Evolutionary conservation across 2,329 filamentous ascomycete genomes (phyloP).

Genomic region (Venturia carpophila): DNA sequence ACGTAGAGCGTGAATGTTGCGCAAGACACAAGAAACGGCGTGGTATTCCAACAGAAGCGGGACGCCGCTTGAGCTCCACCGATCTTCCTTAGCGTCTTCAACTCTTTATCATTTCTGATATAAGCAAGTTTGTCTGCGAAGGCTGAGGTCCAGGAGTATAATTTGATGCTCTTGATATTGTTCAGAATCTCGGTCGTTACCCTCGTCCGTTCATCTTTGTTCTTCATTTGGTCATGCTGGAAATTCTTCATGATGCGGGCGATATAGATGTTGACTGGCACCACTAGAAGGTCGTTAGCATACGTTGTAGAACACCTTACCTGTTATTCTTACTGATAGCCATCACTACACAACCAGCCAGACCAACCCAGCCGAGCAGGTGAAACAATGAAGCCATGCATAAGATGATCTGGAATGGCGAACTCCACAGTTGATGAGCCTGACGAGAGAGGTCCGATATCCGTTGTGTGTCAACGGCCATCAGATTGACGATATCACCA

Average conservation of each 20-base stretch:
- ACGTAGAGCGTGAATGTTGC: conserved; percentile 16
- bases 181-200: conserved; percentile 16
- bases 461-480: conserved; percentile 15
- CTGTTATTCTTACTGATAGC: background rate
- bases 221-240: conserved; percentile 15
- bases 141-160: conserved; percentile 17
- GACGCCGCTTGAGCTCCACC: conserved; percentile 17
- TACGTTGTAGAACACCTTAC: background rate
- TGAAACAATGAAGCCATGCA: conserved; percentile 16
- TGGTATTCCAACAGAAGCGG: conserved; percentile 17
- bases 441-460: conserved; percentile 15
- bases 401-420: conserved; percentile 16
- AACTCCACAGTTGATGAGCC: conserved; percentile 15
- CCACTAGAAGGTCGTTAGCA: background rate
- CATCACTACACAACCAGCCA: conserved; percentile 14
- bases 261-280: conserved; percentile 14
- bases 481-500: conserved; percentile 18
- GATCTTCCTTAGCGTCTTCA: conserved; percentile 15
- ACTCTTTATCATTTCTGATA: conserved; percentile 16
- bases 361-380: conserved; percentile 15
- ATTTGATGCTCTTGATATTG: conserved; percentile 19
- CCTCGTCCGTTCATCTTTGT: conserved; percentile 17
- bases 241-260: conserved; percentile 16
- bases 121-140: conserved; percentile 16
- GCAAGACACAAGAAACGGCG: conserved; percentile 17